Evolutionary conservation across 129 eudicot species (phyloP), one percentile per base, ranked within the genome.

Genomic region (Pulicaria dysenterica): DNA sequence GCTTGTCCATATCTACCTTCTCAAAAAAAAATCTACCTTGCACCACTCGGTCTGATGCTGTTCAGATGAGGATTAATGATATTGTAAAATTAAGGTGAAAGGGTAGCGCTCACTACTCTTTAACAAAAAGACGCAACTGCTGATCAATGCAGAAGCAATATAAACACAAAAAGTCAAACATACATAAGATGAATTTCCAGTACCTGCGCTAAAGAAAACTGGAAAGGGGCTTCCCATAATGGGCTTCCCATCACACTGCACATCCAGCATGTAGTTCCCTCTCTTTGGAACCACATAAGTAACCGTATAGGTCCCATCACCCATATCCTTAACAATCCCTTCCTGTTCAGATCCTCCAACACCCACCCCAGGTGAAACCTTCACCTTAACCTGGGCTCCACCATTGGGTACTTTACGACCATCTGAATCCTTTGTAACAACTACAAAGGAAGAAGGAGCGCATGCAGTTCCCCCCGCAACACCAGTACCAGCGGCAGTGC

Each of bases 151-250:
- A 24, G 31, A 24, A 24, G 31, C 31, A 2, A 24, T n/a, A n/a
- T 69, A 38, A n/a, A 51, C 37, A 48, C 16, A 8, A 68, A 37
- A 60, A 36, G 7, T 46, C 51, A 39, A 8, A 16, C 7, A 47
- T 50, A 13, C 8, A 64, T 43, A 75, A 34, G 44, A 40, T 57
- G 44, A 6, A 9, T 49, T 45, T 9, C 38, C 19, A 15, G 6
- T 72, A 94, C 99, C 99, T 77, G 93, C 73, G 63, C 99, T 90
- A 59, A 95, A 95, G 84, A 90, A 95, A 55, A 95, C 99, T 1
- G 99, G 99, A 67, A 95, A 95, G 2, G 97, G 99, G 67, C 99
- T 95, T 8, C 99, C 99, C 93, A 84, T 85, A 45, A 95, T 88
- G 4, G 97, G 73, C 75, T 73, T 90, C 67, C 96, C 97, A 61